phyloP scores from a whole-genome alignment of 129 eudicot species.

The Artemisia tridentata region DNA sequence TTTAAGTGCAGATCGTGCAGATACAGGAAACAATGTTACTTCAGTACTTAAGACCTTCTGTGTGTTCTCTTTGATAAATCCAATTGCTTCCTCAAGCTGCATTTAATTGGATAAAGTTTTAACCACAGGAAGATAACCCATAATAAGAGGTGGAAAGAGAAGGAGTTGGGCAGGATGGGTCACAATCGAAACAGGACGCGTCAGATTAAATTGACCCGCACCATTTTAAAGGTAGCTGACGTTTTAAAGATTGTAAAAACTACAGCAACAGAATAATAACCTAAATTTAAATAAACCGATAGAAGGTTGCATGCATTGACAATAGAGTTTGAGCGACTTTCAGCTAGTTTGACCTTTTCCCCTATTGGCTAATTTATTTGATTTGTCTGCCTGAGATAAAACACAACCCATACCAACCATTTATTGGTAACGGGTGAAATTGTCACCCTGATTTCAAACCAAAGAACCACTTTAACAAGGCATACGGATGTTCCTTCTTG shows the following conservation, averaged over 20 bases:
- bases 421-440: too few relatives aligned
- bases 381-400: too few relatives aligned
- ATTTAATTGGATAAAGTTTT: conserved; percentile 13
- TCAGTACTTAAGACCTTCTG: conserved; percentile 67
- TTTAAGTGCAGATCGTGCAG: conserved; percentile 86
- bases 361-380: too few relatives aligned
- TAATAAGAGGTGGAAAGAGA: neutral
- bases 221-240: too few relatives aligned
- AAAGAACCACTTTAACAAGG: neutral
- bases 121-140: neutral
- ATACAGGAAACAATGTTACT: conserved; percentile 73
- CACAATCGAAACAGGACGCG: neutral
- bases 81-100: conserved; percentile 90
- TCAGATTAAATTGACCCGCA: too few relatives aligned
- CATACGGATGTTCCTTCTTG: neutral
- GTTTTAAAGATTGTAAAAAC: neutral
- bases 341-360: too few relatives aligned
- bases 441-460: neutral
- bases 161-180: neutral
- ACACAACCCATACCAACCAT: too few relatives aligned
- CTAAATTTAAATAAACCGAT: neutral
- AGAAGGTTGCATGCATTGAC: neutral
- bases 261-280: neutral
- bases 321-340: neutral
- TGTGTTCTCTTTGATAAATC: conserved; percentile 75